Evolutionary conservation across 1,284 basidiomycete genomes (phyloP), one percentile per base, ranked within the genome.

Genomic region (Puccinia polysora): DNA sequence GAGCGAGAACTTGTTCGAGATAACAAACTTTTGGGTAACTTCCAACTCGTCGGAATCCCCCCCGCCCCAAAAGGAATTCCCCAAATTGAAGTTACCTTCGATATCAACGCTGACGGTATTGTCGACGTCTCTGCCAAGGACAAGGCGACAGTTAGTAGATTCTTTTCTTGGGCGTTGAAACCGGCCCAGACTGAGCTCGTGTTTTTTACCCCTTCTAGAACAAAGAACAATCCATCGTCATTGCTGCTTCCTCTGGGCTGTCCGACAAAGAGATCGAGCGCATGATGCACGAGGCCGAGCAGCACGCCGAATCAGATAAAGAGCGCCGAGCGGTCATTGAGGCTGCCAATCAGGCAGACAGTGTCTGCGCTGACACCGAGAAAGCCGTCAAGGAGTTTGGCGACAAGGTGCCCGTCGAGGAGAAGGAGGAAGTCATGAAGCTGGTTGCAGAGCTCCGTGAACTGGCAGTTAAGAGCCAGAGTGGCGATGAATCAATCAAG

Each of bases 11-110:
- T 97, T 76, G 90, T 93, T 70, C 85, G 89, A 68, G 94, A 98
- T 84, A 97, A 98, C 88, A 97, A 97, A 84, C 83, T 97, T n/a
- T 88, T 98, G 76, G 96, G 95, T 76, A 96, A 97, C 85, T 98
- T 98, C 88, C 94, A 97, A 84, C 89, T 98, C 74, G 90, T 92
- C 74, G 94, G 95, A 72, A 93, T 98, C 75, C 95, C 95, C 52
- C 95, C 95, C 49, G 95, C 94, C 15, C 91, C 94, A 76, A 96
- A 97, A 84, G 95, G 95, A 82, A 89, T 97, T 74, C 95, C 95
- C 76, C 95, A 98, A 82, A 93, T 98, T 77, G 92, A 96, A 82
- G 97, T 97, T 81, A 96, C 92, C 74, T 97, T 97, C 80, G 95
- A 97, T 82, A 97, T 97, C 75, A 94, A 97, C 81, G 93, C 93